Evolutionary conservation across 129 eudicot genomes (phyloP).

Genomic region (Tagetes erecta): DNA sequence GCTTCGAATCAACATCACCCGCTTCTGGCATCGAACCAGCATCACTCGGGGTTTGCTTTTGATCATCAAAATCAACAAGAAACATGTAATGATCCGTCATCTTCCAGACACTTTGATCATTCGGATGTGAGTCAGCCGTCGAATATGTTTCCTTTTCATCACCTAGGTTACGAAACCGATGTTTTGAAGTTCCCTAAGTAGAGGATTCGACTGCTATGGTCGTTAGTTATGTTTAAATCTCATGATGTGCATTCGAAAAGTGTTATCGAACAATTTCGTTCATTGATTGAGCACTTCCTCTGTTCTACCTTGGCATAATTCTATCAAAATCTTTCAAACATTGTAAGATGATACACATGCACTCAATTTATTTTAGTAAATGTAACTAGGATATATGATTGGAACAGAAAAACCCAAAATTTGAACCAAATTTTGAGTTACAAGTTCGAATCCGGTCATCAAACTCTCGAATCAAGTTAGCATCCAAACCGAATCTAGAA

Average conservation of each 20-base stretch:
- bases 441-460: no score
- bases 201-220: slow-evolving; percentile 11
- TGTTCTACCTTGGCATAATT: slow-evolving; percentile 12
- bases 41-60: slow-evolving; percentile 31
- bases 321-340: neutral
- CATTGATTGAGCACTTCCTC: slow-evolving; percentile 20
- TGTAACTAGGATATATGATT: no score
- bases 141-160: slow-evolving; percentile 55
- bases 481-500: no score
- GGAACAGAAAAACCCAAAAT: no score
- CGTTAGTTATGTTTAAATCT: slow-evolving; percentile 12
- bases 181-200: slow-evolving; percentile 60
- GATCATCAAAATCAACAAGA: slow-evolving; percentile 40
- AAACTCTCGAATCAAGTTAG: no score
- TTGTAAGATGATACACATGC: neutral
- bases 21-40: slow-evolving; percentile 67
- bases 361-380: neutral
- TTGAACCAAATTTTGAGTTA: no score
- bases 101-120: slow-evolving; percentile 40
- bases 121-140: slow-evolving; percentile 35
- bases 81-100: slow-evolving; percentile 34
- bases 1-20: slow-evolving; percentile 55
- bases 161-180: slow-evolving; percentile 57
- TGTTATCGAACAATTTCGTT: slow-evolving; percentile 11
- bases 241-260: neutral